A percentile compares a stretch with the other conserved stretches of the same genome.
Conservation (phyloP, 2,329 filamentous ascomycete genomes). For the Cladosporium sp. region DNA sequence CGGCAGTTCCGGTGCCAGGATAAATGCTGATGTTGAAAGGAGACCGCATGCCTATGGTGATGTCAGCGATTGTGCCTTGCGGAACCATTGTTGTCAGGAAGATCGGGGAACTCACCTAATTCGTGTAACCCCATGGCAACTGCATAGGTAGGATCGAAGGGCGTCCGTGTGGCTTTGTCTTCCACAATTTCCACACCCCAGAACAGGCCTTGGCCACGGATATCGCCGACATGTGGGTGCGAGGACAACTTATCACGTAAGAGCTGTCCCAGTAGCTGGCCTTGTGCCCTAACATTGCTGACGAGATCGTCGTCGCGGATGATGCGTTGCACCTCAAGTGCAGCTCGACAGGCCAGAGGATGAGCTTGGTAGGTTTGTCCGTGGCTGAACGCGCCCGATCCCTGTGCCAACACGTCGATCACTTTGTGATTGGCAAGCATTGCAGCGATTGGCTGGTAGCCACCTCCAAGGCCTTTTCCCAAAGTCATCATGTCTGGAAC, state of each 20-base stretch:
- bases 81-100: not conserved
- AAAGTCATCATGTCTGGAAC: constrained; percentile 66
- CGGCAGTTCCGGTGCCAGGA: constrained; percentile 61
- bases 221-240: constrained; percentile 58
- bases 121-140: constrained; percentile 55
- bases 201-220: constrained; percentile 61
- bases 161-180: constrained; percentile 55
- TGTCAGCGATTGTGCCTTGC: constrained; percentile 15
- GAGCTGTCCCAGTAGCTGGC: constrained; percentile 47
- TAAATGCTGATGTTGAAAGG: constrained; percentile 61
- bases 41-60: constrained; percentile 39
- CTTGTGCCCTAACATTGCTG: constrained; percentile 58
- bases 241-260: constrained; percentile 46
- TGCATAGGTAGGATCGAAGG: constrained; percentile 49
- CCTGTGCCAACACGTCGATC: constrained; percentile 48
- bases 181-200: constrained; percentile 61
- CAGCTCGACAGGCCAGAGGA: constrained; percentile 60
- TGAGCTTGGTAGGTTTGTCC: constrained; percentile 66
- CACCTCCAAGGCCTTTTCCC: constrained; percentile 66
- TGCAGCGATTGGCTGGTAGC: constrained; percentile 62
- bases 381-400: constrained; percentile 54
- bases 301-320: constrained; percentile 60
- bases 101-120: constrained; percentile 42
- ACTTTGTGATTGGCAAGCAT: constrained; percentile 58
- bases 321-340: constrained; percentile 62